Conservation (phyloP, 352 stramenopile species). For the Phytophthora litchii region DNA sequence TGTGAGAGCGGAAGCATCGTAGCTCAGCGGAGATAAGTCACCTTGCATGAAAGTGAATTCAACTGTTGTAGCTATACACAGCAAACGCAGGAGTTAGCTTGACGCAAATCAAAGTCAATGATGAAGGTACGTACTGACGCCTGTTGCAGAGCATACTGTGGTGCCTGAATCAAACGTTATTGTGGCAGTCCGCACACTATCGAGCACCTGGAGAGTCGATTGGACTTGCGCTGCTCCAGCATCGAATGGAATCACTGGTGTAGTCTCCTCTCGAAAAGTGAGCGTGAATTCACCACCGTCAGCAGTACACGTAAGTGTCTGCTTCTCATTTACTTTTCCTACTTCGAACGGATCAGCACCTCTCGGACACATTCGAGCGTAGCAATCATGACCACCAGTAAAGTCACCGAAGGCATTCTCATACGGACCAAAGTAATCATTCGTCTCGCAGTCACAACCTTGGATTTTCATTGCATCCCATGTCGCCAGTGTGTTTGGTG, state of each 20-base stretch:
- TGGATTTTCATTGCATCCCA: constrained; percentile 91
- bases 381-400: constrained; percentile 70
- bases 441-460: constrained; percentile 72
- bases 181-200: constrained; percentile 53
- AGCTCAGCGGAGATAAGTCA: constrained; percentile 53
- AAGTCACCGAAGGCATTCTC: constrained; percentile 58
- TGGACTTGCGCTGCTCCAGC: constrained; percentile 48
- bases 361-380: constrained; percentile 81
- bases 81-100: neutral
- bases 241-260: constrained; percentile 54
- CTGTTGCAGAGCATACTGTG: constrained; percentile 45
- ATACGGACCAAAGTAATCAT: constrained; percentile 77
- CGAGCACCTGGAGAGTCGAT: constrained; percentile 57
- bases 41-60: constrained; percentile 78
- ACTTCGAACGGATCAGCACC: constrained; percentile 86
- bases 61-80: constrained; percentile 49
- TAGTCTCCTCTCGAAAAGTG: constrained; percentile 74
- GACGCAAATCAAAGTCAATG: neutral
- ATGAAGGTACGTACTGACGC: constrained; percentile 42
- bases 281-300: constrained; percentile 66
- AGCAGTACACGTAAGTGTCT: constrained; percentile 60
- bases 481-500: constrained; percentile 53
- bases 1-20: constrained; percentile 45
- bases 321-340: constrained; percentile 73
- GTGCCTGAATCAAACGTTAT: constrained; percentile 54